Base-by-base conservation (phyloP, 352 stramenopile genomes). In the Elongisporangium undulatum region DNA sequence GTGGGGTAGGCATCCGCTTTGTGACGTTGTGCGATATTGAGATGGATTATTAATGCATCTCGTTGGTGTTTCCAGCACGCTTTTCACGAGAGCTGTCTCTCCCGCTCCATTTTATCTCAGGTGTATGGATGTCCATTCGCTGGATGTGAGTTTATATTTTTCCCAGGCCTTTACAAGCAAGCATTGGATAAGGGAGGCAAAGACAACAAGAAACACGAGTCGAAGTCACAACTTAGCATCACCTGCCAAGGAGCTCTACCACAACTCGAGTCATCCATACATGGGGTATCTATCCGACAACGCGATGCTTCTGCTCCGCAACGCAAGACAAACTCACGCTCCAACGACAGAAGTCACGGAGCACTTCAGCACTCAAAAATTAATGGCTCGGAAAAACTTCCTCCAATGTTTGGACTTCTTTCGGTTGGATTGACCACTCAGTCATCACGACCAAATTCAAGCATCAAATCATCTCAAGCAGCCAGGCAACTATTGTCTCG, bases 31-130 rank as follows among this genome's bases (percentile, higher is more conserved):
- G 3, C 1, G 38, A 51, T 62, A 16, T 4, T 50, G 7, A 50
- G 41, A 7, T 5, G 17, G 22, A n/a, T 26, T 29, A 3, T 9
- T 41, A 13, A 41, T 21, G 61, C 39, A 13, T 71, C 48, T 16
- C 49, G 60, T 29, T n/a, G 0, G 12, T 9, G 53, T 54, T 34
- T 13, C 55, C 57, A 94, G 85, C 85, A 94, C 64, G 59, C 73
- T 20, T 91, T 92, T 45, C 85, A 94, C 41, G 82, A 92, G 45
- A 91, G 85, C 55, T 94, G 85, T 50, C 39, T 92, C 24, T 67
- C 80, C 3, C 69, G 82, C n/a, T 88, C 80, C 7, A 71, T 94
- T 60, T 55, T 94, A 21, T 76, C 77, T 8, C 75, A 91, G 55
- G 49, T 72, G 19, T 91, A 89, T 38, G 49, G 17, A 7, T 92